A percentile compares a stretch with the other conserved stretches of the same genome.
Conservation (phyloP, 2,329 filamentous ascomycete genomes). For the Ceratocystis diversiconidia region DNA sequence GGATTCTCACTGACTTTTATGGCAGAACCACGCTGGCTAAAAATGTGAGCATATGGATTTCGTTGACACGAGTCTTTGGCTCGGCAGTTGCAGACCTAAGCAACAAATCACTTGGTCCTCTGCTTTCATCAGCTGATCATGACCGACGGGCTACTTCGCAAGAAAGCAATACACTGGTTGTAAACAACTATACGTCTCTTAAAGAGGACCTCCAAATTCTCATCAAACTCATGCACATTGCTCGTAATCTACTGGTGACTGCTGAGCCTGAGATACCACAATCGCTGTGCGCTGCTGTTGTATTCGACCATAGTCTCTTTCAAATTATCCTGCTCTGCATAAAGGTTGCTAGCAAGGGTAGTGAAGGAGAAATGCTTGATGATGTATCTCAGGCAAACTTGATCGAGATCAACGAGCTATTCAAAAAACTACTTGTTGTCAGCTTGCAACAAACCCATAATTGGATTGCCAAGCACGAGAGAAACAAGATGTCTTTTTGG, state of each 20-base stretch:
- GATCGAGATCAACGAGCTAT: slow-evolving; percentile 50
- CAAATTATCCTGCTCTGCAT: slow-evolving; percentile 52
- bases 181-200: slow-evolving; percentile 46
- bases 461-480: slow-evolving; percentile 54
- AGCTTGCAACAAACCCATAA: slow-evolving; percentile 54
- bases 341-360: slow-evolving; percentile 53
- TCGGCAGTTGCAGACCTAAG: slow-evolving; percentile 47
- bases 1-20: neutral
- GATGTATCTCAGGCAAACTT: slow-evolving; percentile 42
- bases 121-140: slow-evolving; percentile 38
- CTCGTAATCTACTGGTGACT: slow-evolving; percentile 49
- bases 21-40: slow-evolving; percentile 43
- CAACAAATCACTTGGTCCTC: slow-evolving; percentile 42
- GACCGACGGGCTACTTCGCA: slow-evolving; percentile 44
- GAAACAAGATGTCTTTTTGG: slow-evolving; percentile 59
- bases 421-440: slow-evolving; percentile 52
- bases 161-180: slow-evolving; percentile 48
- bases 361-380: slow-evolving; percentile 48
- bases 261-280: slow-evolving; percentile 51
- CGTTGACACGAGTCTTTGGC: slow-evolving; percentile 46
- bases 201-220: slow-evolving; percentile 49
- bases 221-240: slow-evolving; percentile 54
- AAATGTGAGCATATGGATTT: slow-evolving; percentile 53
- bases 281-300: slow-evolving; percentile 49
- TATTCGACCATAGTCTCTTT: slow-evolving; percentile 52